Evolutionary conservation across 495 filamentous ascomycete genomes (phyloP).

Genomic region (Hypoxylon fuscum): DNA sequence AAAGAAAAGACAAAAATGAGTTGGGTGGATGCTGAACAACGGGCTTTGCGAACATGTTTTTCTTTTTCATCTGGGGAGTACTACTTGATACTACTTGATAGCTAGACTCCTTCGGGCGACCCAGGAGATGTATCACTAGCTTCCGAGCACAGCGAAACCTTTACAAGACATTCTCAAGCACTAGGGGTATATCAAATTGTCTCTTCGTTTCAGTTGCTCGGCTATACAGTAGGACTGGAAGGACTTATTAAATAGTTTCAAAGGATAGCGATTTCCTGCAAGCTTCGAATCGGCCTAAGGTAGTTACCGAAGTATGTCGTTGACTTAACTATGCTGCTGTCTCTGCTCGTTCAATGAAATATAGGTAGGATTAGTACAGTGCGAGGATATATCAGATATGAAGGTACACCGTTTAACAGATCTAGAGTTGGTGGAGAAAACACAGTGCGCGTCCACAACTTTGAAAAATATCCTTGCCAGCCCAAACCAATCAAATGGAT

Average conservation of each 20-base stretch:
- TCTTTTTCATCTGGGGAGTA: too few species aligned
- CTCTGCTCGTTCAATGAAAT: too few species aligned
- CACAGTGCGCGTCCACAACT: slow-evolving; percentile 12
- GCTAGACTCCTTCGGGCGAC: not conserved
- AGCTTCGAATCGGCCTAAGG: not conserved
- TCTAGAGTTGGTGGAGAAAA: slow-evolving; percentile 1
- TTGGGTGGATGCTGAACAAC: too few species aligned
- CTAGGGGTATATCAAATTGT: not conserved
- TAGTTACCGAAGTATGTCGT: too few species aligned
- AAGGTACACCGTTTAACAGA: slow-evolving; percentile 1
- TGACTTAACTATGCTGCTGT: too few species aligned
- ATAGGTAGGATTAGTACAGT: too few species aligned
- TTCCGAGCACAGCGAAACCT: too few species aligned
- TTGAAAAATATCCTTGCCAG: not conserved
- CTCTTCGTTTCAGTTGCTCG: not conserved
- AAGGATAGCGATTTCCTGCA: slow-evolving; percentile 1
- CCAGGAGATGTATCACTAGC: not conserved
- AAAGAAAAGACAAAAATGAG: too few species aligned
- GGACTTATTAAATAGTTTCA: not conserved
- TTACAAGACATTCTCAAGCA: too few species aligned
- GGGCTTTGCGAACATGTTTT: too few species aligned
- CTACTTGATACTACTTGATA: too few species aligned
- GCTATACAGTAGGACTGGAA: slow-evolving; percentile 17
- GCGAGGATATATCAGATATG: not conserved
- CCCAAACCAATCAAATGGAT: slow-evolving; percentile 14